Conservation (phyloP, 1,139 yeast species). For the Saccharomyces pastorianus region DNA sequence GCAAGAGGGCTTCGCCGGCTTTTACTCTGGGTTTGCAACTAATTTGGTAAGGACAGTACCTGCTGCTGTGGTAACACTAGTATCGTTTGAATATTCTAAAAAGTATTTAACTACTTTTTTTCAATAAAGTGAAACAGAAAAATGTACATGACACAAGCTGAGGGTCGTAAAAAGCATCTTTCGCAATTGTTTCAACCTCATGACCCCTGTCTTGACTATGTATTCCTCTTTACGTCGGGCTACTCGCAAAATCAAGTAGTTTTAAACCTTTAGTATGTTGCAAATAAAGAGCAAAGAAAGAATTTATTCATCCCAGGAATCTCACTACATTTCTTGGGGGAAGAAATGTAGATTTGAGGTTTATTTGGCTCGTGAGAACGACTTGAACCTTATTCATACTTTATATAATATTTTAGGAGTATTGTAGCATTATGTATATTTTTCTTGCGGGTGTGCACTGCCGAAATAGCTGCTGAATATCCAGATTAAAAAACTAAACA, state of each 20-base stretch:
- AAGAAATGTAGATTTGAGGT: too few relatives aligned
- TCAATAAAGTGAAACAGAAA: not conserved
- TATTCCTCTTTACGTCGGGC: not conserved
- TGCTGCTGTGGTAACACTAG: conserved; percentile 86
- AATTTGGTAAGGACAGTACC: conserved; percentile 90
- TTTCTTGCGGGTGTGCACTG: too few relatives aligned
- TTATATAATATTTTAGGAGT: not conserved
- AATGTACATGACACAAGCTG: not conserved
- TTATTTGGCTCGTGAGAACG: too few relatives aligned
- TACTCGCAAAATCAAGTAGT: too few relatives aligned
- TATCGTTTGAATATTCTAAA: conserved; percentile 85
- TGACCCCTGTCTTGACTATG: not conserved
- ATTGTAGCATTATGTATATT: too few relatives aligned
- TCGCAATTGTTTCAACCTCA: not conserved
- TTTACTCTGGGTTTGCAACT: conserved; percentile 82
- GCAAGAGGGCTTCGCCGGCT: conserved; percentile 73
- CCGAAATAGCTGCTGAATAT: too few relatives aligned
- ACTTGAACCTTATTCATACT: not conserved
- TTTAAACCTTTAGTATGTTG: too few relatives aligned
- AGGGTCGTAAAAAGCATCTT: not conserved
- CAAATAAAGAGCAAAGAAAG: too few relatives aligned
- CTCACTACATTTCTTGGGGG: too few relatives aligned
- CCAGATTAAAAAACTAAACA: not conserved
- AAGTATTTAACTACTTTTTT: conserved; percentile 36
- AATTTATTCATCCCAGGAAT: too few relatives aligned